phyloP scores from a whole-genome alignment of 306 rosid genomes.

The Benincasa hispida region DNA sequence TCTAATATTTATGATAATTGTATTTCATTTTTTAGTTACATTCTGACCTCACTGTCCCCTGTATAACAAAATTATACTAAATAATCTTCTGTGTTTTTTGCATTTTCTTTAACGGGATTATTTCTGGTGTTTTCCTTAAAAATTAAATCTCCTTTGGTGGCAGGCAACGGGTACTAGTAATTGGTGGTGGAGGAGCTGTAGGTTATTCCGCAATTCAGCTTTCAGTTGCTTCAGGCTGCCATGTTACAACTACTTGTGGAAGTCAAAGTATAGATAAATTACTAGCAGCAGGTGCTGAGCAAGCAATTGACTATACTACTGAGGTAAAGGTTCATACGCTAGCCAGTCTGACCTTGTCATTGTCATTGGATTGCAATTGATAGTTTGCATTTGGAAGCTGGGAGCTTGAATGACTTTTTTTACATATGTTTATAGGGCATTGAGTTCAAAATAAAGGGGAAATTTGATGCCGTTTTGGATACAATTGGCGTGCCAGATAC shows the following conservation, averaged over 20 bases:
- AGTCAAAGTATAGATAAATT: slow-evolving; percentile 49
- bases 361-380: neutral
- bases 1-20: neutral
- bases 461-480: slow-evolving; percentile 89
- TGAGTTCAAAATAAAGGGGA: slow-evolving; percentile 61
- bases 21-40: neutral
- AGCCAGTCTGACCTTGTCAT: neutral
- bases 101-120: neutral
- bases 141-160: slow-evolving; percentile 17
- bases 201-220: slow-evolving; percentile 82
- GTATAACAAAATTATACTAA: neutral
- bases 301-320: slow-evolving; percentile 69
- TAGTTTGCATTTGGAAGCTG: neutral
- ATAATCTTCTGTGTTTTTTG: neutral
- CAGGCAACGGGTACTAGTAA: slow-evolving; percentile 77
- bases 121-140: neutral
- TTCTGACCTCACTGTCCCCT: neutral
- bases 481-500: slow-evolving; percentile 81
- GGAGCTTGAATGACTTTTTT: neutral
- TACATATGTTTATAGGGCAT: slow-evolving; percentile 33
- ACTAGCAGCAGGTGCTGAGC: slow-evolving; percentile 81
- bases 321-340: slow-evolving; percentile 44
- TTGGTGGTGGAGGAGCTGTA: slow-evolving; percentile 99
- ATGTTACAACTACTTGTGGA: slow-evolving; percentile 79
- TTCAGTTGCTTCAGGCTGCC: slow-evolving; percentile 73